A percentile compares a stretch with the other conserved stretches of the same genome.
These are phyloP conservation scores for Prunus armeniaca DNA, from an alignment of 306 rosid species.

Conservation along the genomic window DNA sequence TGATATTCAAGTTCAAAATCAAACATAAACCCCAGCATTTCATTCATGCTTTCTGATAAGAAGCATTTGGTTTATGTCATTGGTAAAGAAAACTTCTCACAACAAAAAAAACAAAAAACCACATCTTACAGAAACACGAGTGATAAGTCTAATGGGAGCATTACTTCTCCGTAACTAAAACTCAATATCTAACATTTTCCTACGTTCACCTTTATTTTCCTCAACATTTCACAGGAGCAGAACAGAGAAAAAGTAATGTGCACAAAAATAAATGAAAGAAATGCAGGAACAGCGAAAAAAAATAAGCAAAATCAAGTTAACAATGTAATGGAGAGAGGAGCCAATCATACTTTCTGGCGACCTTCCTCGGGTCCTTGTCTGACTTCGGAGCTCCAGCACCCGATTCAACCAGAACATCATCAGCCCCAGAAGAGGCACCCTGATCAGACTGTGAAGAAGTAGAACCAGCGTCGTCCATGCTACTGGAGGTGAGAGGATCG, in stretches of 20 bases:
- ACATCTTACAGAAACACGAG: not conserved
- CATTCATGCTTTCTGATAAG: not conserved
- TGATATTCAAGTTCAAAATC: not conserved
- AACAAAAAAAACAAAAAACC: not conserved
- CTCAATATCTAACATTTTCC: not conserved
- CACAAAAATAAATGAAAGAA: constrained; percentile 17
- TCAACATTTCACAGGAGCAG: constrained; percentile 11
- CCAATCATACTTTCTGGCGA: constrained; percentile 58
- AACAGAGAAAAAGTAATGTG: constrained; percentile 1
- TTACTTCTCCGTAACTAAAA: not conserved
- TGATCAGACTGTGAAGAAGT: constrained; percentile 10
- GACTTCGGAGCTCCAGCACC: constrained; percentile 6
- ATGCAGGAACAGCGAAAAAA: not conserved
- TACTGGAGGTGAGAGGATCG: not conserved
- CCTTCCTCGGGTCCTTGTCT: constrained; percentile 59
- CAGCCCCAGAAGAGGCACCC: constrained; percentile 17
- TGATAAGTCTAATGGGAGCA: not conserved
- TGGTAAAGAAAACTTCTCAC: not conserved
- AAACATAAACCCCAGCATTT: not conserved
- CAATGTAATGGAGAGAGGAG: not conserved
- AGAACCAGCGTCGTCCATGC: not conserved
- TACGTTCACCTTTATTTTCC: not conserved
- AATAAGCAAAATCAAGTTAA: not conserved
- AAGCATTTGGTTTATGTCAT: not conserved
- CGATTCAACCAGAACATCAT: constrained; percentile 21